Conservation (phyloP, 2,329 filamentous ascomycete species). For the Graphiopsis chlorocephala region DNA sequence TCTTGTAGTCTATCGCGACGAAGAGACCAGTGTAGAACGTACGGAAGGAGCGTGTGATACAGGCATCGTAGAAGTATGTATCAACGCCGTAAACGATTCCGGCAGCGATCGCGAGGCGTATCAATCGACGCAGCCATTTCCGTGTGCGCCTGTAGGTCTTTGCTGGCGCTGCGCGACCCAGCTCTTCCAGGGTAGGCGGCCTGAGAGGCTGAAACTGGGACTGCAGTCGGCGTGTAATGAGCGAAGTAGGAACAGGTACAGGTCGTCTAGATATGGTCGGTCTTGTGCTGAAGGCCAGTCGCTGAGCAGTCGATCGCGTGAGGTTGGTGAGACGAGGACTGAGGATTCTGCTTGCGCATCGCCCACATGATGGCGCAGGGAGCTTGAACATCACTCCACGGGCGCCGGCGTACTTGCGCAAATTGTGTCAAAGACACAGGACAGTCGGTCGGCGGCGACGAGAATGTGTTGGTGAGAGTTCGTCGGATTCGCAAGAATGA, state of each 20-base stretch:
- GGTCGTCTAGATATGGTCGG: slow-evolving; percentile 6
- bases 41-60: slow-evolving; percentile 71
- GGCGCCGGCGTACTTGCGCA: background rate
- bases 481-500: background rate
- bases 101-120: slow-evolving; percentile 58
- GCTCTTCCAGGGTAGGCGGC: slow-evolving; percentile 74
- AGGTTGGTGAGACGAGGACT: slow-evolving; percentile 27
- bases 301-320: background rate
- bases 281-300: slow-evolving; percentile 18
- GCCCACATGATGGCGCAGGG: slow-evolving; percentile 30
- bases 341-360: slow-evolving; percentile 29
- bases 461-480: background rate
- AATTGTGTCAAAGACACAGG: background rate
- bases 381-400: slow-evolving; percentile 15
- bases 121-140: slow-evolving; percentile 73
- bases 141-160: slow-evolving; percentile 68
- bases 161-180: slow-evolving; percentile 68
- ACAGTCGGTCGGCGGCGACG: background rate
- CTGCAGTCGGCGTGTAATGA: slow-evolving; percentile 21
- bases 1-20: slow-evolving; percentile 89
- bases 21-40: slow-evolving; percentile 78
- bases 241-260: background rate
- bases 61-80: slow-evolving; percentile 71
- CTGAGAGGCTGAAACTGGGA: slow-evolving; percentile 43
- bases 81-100: slow-evolving; percentile 69